phyloP scores from a whole-genome alignment of 768 basidiomycete genomes.

The Tulasnella sp. region DNA sequence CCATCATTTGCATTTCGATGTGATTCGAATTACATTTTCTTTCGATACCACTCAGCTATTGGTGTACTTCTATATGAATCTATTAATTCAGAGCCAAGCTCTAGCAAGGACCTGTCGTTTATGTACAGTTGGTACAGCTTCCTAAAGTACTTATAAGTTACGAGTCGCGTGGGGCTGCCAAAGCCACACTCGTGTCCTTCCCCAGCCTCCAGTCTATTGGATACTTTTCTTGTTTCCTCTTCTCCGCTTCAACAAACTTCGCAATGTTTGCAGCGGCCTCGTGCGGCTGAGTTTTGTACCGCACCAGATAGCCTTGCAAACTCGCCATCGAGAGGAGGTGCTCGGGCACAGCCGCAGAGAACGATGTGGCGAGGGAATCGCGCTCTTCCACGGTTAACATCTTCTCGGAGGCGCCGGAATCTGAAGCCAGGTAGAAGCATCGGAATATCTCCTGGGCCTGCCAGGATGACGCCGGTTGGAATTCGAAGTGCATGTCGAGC shows the following conservation, averaged over 20 bases:
- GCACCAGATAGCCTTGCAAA: constrained; percentile 77
- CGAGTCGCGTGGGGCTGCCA: constrained; percentile 3
- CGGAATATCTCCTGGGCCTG: constrained; percentile 84
- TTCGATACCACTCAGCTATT: not conserved
- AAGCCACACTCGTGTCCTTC: not conserved
- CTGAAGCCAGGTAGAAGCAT: constrained; percentile 77
- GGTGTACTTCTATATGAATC: not conserved
- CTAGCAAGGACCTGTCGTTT: not conserved
- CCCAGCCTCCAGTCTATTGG: not conserved
- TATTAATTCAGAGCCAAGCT: not conserved
- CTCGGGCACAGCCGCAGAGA: constrained; percentile 78
- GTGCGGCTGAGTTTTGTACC: constrained; percentile 2
- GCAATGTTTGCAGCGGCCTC: not conserved
- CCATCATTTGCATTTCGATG: not conserved
- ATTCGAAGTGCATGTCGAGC: constrained; percentile 85
- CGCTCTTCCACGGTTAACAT: constrained; percentile 37
- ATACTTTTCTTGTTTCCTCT: constrained; percentile 4
- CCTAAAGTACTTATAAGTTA: constrained; percentile 8
- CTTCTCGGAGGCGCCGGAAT: constrained; percentile 58
- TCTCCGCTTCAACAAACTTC: constrained; percentile 5
- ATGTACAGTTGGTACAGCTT: not conserved
- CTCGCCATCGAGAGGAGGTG: constrained; percentile 86
- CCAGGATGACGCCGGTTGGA: constrained; percentile 73
- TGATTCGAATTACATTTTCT: not conserved
- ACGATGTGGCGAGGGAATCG: constrained; percentile 63